A percentile compares a stretch with the other conserved stretches of the same genome.
phyloP scores from a whole-genome alignment of 805 yeast species.

The Monosporozyma solicola region DNA sequence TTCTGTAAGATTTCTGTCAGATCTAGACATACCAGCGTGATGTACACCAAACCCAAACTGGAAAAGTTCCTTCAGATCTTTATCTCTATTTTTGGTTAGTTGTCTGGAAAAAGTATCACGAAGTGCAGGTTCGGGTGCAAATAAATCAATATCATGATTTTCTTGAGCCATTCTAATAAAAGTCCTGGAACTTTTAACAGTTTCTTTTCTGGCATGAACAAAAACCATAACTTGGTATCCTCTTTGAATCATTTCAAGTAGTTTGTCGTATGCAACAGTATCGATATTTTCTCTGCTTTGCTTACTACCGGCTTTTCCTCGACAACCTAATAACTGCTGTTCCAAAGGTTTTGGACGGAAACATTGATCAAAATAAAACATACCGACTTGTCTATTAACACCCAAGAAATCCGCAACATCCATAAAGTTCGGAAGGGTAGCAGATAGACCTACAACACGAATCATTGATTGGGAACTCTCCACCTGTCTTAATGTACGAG shows the following conservation, averaged over 20 bases:
- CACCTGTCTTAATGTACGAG: slow-evolving; percentile 89
- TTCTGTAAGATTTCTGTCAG: slow-evolving; percentile 85
- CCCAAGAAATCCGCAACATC: slow-evolving; percentile 94
- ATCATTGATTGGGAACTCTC: slow-evolving; percentile 92
- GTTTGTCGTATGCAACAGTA: slow-evolving; percentile 63
- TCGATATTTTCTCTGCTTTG: slow-evolving; percentile 66
- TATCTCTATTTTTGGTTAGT: slow-evolving; percentile 59
- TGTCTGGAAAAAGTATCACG: slow-evolving; percentile 47
- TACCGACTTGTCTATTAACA: slow-evolving; percentile 81
- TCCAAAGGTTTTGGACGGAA: slow-evolving; percentile 91
- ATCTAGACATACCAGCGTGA: slow-evolving; percentile 93
- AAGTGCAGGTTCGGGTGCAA: slow-evolving; percentile 18
- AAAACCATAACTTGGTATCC: slow-evolving; percentile 94
- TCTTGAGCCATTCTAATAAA: slow-evolving; percentile 62
- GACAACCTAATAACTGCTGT: slow-evolving; percentile 79
- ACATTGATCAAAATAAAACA: slow-evolving; percentile 89
- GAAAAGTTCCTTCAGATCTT: slow-evolving; percentile 74
- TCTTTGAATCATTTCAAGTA: slow-evolving; percentile 51
- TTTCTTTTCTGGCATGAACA: slow-evolving; percentile 92
- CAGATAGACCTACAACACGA: slow-evolving; percentile 87
- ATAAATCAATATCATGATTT: slow-evolving; percentile 45
- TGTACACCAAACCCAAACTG: slow-evolving; percentile 83
- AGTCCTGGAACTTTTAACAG: slow-evolving; percentile 69
- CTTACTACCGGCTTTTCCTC: slow-evolving; percentile 74
- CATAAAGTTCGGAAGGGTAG: slow-evolving; percentile 82